Conservation (phyloP, 106 monocot genomes). For the Dactylorhiza incarnata region DNA sequence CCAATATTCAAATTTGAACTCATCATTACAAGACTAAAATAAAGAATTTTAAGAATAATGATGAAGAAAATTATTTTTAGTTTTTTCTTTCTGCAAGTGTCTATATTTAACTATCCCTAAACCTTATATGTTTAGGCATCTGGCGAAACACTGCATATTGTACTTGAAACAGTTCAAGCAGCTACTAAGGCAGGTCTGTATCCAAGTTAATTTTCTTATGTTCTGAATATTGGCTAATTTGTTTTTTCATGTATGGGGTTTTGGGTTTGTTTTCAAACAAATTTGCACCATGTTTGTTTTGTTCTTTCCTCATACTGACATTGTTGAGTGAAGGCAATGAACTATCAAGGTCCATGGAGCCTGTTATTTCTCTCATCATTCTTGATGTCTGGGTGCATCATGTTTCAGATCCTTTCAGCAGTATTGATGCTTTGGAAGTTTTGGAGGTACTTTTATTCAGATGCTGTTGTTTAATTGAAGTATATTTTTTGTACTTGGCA, state of each 20-base stretch:
- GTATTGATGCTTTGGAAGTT: conserved; percentile 88
- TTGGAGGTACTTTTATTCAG: conserved; percentile 52
- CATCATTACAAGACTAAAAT: neutral
- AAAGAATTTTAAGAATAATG: neutral
- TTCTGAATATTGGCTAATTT: neutral
- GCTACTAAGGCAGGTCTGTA: conserved; percentile 68
- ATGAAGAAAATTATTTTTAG: no score
- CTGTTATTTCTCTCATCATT: conserved; percentile 74
- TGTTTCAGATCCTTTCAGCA: conserved; percentile 92
- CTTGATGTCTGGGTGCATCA: conserved; percentile 78
- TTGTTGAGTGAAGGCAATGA: conserved; percentile 37
- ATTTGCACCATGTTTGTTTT: neutral
- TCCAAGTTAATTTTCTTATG: neutral
- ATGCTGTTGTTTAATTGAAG: neutral
- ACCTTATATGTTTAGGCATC: conserved; percentile 51
- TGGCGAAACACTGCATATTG: conserved; percentile 93
- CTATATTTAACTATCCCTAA: neutral
- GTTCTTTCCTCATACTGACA: neutral
- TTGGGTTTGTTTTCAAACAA: neutral
- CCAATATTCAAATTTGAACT: conserved; percentile 5
- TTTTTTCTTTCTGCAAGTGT: neutral
- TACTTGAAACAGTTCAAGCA: conserved; percentile 93
- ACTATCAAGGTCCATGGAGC: conserved; percentile 52
- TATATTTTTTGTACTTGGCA: neutral
- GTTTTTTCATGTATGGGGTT: neutral